A percentile compares a stretch with the other conserved stretches of the same genome.
Conservation (phyloP, 202 grass and related monocot species). For the Schoenoplectus tabernaemontani region DNA sequence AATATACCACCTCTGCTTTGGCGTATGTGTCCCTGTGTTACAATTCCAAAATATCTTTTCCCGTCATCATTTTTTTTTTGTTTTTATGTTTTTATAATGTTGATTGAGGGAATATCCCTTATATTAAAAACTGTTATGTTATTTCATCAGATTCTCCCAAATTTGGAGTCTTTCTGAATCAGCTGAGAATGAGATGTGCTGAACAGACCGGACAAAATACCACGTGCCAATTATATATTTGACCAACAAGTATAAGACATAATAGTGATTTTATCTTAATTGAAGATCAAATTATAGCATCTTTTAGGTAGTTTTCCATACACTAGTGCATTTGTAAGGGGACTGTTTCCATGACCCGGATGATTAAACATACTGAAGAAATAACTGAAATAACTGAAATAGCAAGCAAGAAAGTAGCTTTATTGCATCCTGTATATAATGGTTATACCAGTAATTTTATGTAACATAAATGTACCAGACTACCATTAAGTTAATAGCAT, state of each 20-base stretch:
- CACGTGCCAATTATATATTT: conserved; percentile 52
- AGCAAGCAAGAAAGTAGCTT: neutral
- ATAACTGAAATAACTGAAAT: conserved; percentile 47
- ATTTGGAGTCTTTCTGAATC: neutral
- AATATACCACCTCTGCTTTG: conserved; percentile 52
- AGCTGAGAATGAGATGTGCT: conserved; percentile 24
- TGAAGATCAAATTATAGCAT: neutral
- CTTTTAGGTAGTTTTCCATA: conserved; percentile 48
- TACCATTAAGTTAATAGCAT: neutral
- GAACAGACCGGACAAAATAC: conserved; percentile 60
- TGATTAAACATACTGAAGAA: conserved; percentile 41
- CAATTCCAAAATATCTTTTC: neutral
- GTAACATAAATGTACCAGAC: neutral
- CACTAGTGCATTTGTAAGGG: conserved; percentile 72
- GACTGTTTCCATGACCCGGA: conserved; percentile 45
- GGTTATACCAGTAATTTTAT: neutral
- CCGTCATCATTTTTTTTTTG: neutral
- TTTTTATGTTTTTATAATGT: neutral
- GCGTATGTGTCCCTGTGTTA: conserved; percentile 45
- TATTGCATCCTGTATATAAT: too few species aligned
- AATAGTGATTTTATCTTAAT: neutral
- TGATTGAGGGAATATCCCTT: neutral
- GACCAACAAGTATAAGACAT: too few species aligned
- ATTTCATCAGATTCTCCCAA: too few species aligned
- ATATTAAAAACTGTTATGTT: too few species aligned